Evolutionary conservation across 2,329 filamentous ascomycete genomes (phyloP).

Genomic region (Fusarium kyushuense): DNA sequence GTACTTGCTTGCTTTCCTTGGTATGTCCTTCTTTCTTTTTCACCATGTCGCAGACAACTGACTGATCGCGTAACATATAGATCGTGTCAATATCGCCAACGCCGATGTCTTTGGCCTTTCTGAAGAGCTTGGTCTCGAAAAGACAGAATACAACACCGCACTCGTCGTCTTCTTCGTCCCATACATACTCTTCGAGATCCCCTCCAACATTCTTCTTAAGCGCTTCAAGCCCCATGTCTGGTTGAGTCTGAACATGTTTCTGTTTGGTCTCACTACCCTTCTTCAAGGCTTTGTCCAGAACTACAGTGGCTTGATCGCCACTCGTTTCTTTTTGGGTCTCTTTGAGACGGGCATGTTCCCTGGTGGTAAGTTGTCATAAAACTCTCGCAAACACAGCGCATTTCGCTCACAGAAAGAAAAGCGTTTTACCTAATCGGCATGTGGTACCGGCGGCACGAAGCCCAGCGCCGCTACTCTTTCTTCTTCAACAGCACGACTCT

Average conservation of each 20-base stretch:
- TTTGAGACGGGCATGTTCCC: slow-evolving; percentile 81
- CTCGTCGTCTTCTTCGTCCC: slow-evolving; percentile 86
- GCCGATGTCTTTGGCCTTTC: slow-evolving; percentile 75
- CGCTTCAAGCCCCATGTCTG: slow-evolving; percentile 71
- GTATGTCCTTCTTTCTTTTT: slow-evolving; percentile 44
- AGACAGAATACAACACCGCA: slow-evolving; percentile 77
- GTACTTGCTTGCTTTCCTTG: slow-evolving; percentile 77
- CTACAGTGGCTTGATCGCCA: slow-evolving; percentile 81
- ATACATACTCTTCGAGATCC: slow-evolving; percentile 79
- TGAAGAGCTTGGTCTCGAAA: slow-evolving; percentile 70
- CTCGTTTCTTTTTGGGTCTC: slow-evolving; percentile 86
- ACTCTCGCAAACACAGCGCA: not conserved
- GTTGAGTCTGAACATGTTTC: slow-evolving; percentile 85
- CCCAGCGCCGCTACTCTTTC: slow-evolving; percentile 91
- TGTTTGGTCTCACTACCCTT: slow-evolving; percentile 81
- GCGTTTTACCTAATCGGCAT: slow-evolving; percentile 80
- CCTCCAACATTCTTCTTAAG: slow-evolving; percentile 76
- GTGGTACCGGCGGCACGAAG: slow-evolving; percentile 90
- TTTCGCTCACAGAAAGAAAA: slow-evolving; percentile 57
- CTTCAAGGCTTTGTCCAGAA: slow-evolving; percentile 82
- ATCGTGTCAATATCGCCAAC: slow-evolving; percentile 84
- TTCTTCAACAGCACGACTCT: slow-evolving; percentile 89
- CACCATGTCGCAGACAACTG: slow-evolving; percentile 4
- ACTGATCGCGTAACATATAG: slow-evolving; percentile 37
- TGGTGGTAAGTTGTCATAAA: slow-evolving; percentile 48